These are phyloP conservation scores for Ambrosia artemisiifolia DNA, from an alignment of 129 eudicot genomes.

Conservation along the genomic window DNA sequence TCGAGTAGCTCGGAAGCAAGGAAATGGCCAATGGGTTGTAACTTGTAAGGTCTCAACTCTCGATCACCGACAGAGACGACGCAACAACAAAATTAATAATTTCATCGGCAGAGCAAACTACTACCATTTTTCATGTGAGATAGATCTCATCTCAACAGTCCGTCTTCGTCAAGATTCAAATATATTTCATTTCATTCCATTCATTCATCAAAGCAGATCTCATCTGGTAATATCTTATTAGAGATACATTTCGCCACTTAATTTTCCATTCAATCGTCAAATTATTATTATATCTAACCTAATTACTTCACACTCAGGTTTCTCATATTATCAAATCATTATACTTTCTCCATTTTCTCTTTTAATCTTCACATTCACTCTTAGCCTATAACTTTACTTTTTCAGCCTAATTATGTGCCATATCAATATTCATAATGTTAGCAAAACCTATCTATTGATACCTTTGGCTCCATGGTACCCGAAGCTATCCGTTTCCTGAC, in stretches of 20 bases:
- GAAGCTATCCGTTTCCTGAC: too few relatives aligned
- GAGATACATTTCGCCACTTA: neutral
- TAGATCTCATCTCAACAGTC: slow-evolving; percentile 6
- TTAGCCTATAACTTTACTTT: neutral
- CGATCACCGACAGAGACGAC: slow-evolving; percentile 8
- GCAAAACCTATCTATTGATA: too few relatives aligned
- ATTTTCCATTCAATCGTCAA: neutral
- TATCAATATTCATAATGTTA: too few relatives aligned
- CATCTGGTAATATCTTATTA: neutral
- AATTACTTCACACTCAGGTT: slow-evolving; percentile 6
- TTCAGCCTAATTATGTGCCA: neutral
- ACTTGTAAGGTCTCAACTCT: too few relatives aligned
- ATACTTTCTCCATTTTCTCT: neutral
- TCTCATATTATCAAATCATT: neutral
- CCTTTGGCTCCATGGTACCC: too few relatives aligned
- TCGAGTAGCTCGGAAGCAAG: too few relatives aligned
- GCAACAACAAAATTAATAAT: neutral
- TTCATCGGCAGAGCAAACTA: neutral
- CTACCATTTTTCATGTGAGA: neutral
- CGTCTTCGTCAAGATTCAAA: neutral
- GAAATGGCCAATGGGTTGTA: too few relatives aligned
- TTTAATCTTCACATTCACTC: slow-evolving; percentile 4
- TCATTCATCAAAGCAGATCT: slow-evolving; percentile 12
- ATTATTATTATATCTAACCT: slow-evolving; percentile 20
- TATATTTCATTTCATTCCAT: neutral